phyloP scores from a whole-genome alignment of 208 protist species.

The Crithidia brevicula region DNA sequence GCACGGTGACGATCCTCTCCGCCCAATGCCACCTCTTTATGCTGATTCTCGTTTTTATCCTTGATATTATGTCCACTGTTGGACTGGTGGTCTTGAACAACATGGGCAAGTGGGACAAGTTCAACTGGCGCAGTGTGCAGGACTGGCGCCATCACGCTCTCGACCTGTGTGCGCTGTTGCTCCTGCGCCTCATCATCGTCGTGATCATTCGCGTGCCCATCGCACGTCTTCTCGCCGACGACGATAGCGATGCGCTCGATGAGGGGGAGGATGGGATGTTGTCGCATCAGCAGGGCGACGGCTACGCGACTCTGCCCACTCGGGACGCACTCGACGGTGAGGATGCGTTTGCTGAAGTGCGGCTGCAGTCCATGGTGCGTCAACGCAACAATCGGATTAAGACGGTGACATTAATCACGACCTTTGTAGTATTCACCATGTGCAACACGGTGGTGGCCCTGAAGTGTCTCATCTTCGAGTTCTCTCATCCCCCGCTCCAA shows the following conservation, averaged over 20 bases:
- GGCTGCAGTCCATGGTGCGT: constrained; percentile 26
- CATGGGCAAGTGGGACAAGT: constrained; percentile 2
- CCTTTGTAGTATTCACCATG: constrained; percentile 42
- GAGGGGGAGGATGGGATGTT: constrained; percentile 17
- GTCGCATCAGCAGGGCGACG: constrained; percentile 8
- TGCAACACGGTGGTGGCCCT: constrained; percentile 41
- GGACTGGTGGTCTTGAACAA: constrained; percentile 18
- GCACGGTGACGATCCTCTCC: constrained; percentile 32
- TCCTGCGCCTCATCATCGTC: constrained; percentile 29
- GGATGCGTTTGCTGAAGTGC: constrained; percentile 19
- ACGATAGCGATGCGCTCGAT: constrained; percentile 1
- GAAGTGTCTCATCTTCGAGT: constrained; percentile 55
- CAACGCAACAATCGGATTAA: constrained; percentile 32
- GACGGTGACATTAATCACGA: constrained; percentile 23
- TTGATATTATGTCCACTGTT: constrained; percentile 24
- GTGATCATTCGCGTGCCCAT: constrained; percentile 8
- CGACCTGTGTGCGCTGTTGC: constrained; percentile 32
- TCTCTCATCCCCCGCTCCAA: constrained; percentile 30
- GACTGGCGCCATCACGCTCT: constrained; percentile 27
- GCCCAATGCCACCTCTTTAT: constrained; percentile 16
- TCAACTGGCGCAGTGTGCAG: constrained; percentile 23
- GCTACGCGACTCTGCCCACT: constrained; percentile 14
- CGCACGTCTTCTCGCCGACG: constrained; percentile 7
- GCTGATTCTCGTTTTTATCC: constrained; percentile 28
- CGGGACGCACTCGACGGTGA: not conserved